These are phyloP conservation scores for Nigrospora sphaerica DNA, from an alignment of 2,329 filamentous ascomycete genomes.

Conservation along the genomic window DNA sequence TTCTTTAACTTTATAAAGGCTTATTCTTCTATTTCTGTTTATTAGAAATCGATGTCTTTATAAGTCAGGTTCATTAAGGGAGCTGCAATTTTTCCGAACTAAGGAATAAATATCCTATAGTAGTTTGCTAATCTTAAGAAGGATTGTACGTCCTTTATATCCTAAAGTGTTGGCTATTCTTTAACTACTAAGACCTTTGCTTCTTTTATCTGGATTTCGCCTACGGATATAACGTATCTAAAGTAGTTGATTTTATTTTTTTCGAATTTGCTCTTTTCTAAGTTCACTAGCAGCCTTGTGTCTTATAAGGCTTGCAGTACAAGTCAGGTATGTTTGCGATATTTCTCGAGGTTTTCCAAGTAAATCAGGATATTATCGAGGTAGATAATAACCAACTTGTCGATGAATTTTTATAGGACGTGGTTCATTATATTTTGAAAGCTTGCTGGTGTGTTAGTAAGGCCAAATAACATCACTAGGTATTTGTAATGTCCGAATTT, in stretches of 20 bases:
- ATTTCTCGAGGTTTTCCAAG: constrained; percentile 12
- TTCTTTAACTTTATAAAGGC: not conserved
- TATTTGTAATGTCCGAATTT: constrained; percentile 20
- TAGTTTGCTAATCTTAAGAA: constrained; percentile 26
- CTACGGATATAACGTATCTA: constrained; percentile 16
- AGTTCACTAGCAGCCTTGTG: constrained; percentile 8
- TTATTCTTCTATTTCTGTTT: too few relatives aligned
- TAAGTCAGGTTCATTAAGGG: too few relatives aligned
- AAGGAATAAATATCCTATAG: too few relatives aligned
- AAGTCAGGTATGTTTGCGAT: constrained; percentile 14
- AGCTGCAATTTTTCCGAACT: too few relatives aligned
- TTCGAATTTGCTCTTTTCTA: constrained; percentile 22
- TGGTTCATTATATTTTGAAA: constrained; percentile 8
- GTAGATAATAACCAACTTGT: constrained; percentile 7
- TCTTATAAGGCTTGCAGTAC: constrained; percentile 7
- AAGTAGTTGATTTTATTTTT: constrained; percentile 19
- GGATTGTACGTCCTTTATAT: constrained; percentile 10
- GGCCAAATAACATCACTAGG: constrained; percentile 19
- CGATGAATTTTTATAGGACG: constrained; percentile 3
- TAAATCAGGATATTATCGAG: constrained; percentile 17
- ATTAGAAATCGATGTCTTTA: too few relatives aligned
- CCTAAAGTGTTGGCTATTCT: constrained; percentile 13
- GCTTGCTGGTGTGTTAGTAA: constrained; percentile 11
- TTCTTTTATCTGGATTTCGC: constrained; percentile 16
- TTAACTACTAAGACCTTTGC: constrained; percentile 15